Evolutionary conservation across 495 filamentous ascomycete species (phyloP).

Genomic region (Podospora pseudoanserina): DNA sequence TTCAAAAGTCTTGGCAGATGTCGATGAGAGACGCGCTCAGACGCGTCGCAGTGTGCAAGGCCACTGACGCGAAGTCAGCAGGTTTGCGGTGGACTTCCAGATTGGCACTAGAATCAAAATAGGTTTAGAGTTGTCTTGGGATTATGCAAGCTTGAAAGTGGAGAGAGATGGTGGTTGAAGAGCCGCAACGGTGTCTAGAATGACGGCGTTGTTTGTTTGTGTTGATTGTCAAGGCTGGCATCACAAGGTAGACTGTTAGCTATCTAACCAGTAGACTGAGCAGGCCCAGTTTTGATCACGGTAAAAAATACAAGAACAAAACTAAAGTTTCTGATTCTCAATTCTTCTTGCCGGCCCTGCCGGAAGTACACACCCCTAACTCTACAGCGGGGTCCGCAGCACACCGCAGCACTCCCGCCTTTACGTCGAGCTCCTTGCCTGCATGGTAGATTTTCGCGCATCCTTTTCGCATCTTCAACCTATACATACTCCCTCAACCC

Average conservation of each 20-base stretch:
- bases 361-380: neutral
- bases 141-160: neutral
- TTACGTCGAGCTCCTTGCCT: neutral
- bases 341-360: neutral
- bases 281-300: neutral
- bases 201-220: neutral
- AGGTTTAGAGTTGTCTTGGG: neutral
- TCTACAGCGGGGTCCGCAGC: neutral
- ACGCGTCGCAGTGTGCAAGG: neutral
- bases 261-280: too few relatives aligned
- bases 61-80: neutral
- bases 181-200: neutral
- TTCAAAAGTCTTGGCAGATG: slow-evolving; percentile 8
- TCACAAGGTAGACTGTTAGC: neutral
- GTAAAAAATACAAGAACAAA: neutral
- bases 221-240: neutral
- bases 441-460: neutral
- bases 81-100: neutral
- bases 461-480: neutral
- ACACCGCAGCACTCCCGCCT: neutral
- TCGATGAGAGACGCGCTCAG: neutral
- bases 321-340: neutral
- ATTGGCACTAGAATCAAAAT: neutral
- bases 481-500: neutral
- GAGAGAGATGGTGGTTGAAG: neutral